A percentile compares a stretch with the other conserved stretches of the same genome.
Conservation (phyloP, 2,329 filamentous ascomycete genomes). For the Sarocladium oryzae region DNA sequence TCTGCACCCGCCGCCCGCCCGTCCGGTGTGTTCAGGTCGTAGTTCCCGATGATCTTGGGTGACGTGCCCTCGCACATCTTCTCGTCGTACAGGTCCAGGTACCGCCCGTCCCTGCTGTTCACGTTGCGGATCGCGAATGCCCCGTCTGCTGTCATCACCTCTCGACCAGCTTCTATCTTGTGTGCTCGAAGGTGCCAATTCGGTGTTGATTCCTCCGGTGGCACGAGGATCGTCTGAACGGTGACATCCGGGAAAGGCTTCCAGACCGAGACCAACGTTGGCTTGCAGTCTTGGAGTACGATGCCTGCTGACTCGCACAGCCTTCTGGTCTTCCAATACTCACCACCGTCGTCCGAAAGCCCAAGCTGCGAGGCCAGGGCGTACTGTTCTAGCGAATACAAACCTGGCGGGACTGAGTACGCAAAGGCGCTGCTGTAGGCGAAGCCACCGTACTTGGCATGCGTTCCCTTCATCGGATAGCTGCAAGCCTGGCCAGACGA, state of each 20-base stretch:
- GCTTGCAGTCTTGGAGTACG: constrained; percentile 44
- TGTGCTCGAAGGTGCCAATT: constrained; percentile 68
- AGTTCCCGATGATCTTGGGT: constrained; percentile 53
- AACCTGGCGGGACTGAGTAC: constrained; percentile 70
- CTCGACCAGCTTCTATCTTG: constrained; percentile 50
- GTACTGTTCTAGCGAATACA: constrained; percentile 70
- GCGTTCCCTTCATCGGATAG: constrained; percentile 74
- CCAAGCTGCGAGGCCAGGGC: constrained; percentile 70
- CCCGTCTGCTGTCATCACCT: constrained; percentile 67
- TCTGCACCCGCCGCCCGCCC: constrained; percentile 43
- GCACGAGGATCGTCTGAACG: constrained; percentile 59
- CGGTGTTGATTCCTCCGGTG: constrained; percentile 48
- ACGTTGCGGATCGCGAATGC: constrained; percentile 63
- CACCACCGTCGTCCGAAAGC: constrained; percentile 68
- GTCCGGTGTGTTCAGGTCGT: constrained; percentile 48
- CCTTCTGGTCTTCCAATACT: constrained; percentile 72
- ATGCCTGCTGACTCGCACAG: constrained; percentile 59
- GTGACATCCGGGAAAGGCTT: constrained; percentile 63
- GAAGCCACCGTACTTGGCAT: constrained; percentile 76
- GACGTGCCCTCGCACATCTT: constrained; percentile 41
- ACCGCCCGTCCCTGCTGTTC: constrained; percentile 39
- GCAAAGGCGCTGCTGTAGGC: constrained; percentile 71
- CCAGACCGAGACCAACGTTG: constrained; percentile 64
- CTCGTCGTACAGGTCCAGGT: constrained; percentile 43
- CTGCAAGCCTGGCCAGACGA: constrained; percentile 75